A percentile compares a stretch with the other conserved stretches of the same genome.
Conservation (phyloP, 192 early-diverging fungal species). For the Backusella mclennaniae region DNA sequence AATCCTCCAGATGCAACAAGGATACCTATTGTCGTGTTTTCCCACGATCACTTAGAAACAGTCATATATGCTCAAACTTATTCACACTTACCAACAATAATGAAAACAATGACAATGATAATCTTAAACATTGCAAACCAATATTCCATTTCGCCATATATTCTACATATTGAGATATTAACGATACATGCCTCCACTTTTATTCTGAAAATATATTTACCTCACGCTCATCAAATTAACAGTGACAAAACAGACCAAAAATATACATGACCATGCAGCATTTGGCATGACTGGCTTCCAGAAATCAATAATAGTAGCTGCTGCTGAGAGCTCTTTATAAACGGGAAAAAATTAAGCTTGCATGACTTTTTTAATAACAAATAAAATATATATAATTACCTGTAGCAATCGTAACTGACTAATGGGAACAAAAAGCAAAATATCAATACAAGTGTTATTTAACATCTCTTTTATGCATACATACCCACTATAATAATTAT, state of each 20-base stretch:
- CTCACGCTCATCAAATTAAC: conserved; percentile 62
- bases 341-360: background rate
- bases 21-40: conserved; percentile 30
- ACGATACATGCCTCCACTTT: background rate
- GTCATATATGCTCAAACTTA: background rate
- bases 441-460: background rate
- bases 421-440: background rate
- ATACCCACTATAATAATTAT: conserved; percentile 20
- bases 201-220: background rate
- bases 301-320: conserved; percentile 82
- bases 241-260: conserved; percentile 58
- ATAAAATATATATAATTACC: background rate
- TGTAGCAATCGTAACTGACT: conserved; percentile 25
- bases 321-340: conserved; percentile 65
- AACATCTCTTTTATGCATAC: background rate
- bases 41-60: background rate
- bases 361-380: background rate
- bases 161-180: conserved; percentile 29
- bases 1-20: conserved; percentile 59
- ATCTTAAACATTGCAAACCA: conserved; percentile 79
- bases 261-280: conserved; percentile 43
- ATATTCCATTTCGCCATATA: conserved; percentile 91
- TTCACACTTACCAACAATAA: conserved; percentile 51
- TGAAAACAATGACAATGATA: conserved; percentile 71
- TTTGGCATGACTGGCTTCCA: conserved; percentile 42